Percentiles rank a stretch among this genome's conserved stretches.
phyloP scores from a whole-genome alignment of 1,139 yeast species.

The Hansenula sp. region DNA sequence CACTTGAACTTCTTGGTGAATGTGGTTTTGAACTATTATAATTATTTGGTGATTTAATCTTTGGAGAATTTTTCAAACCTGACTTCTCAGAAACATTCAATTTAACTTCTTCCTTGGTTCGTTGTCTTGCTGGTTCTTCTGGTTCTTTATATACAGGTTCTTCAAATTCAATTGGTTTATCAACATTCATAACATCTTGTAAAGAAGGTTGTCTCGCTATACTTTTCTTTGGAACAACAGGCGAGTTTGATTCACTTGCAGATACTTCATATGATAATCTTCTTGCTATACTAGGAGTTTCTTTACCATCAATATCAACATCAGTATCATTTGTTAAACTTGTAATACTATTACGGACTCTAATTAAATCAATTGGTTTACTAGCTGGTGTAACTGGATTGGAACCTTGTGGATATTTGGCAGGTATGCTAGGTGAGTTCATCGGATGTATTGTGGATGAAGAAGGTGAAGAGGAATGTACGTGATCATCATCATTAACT shows the following conservation, averaged over 20 bases:
- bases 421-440: conserved; percentile 10
- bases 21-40: conserved; percentile 1
- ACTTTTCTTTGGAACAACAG: conserved; percentile 18
- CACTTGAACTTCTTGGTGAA: background rate
- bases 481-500: conserved; percentile 26
- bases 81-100: background rate
- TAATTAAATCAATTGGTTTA: conserved; percentile 14
- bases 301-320: conserved; percentile 35
- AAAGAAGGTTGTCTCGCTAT: conserved; percentile 14
- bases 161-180: conserved; percentile 10
- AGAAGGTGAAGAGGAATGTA: conserved; percentile 5
- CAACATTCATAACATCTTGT: conserved; percentile 11
- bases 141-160: conserved; percentile 6
- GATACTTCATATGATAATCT: conserved; percentile 22
- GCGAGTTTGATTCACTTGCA: conserved; percentile 22
- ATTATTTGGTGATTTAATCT: background rate
- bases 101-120: background rate
- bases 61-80: background rate
- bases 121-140: background rate
- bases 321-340: conserved; percentile 45
- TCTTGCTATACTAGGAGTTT: conserved; percentile 29
- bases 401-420: background rate
- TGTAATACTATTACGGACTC: conserved; percentile 37
- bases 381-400: conserved; percentile 2
- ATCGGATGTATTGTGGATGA: conserved; percentile 5